Evolutionary conservation across 2,329 filamentous ascomycete genomes (phyloP), one percentile per base, ranked within the genome.

Genomic region (Hymenoscyphus repandus): DNA sequence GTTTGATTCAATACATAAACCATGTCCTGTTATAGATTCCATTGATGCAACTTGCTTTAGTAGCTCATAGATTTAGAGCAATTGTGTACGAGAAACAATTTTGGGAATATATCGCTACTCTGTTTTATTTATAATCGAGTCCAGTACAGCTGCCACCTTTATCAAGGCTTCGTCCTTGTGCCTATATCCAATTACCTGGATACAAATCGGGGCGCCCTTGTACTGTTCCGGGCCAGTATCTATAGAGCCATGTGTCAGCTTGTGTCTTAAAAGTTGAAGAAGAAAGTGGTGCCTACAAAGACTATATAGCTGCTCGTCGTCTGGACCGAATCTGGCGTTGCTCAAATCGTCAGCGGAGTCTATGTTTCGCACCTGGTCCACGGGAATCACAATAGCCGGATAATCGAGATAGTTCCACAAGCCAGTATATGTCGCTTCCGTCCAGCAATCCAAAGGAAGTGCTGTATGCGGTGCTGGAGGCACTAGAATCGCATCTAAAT

Each of bases 321-420:
- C 51, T 12, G 58, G 45, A 1, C 65, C 62, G 32, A 56, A 67
- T 37, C 59, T 61, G 1, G 61, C 62, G 22, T 61, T 60, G 22
- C 49, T 57, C 34, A 58, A 18, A 27, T 27, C 22, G 40, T 66
- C 64, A 7, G 51, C 49, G 1, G 32, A n/a, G 43, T 67, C 64
- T 7, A 46, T 39, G 1, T 62, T 57, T 40, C 40, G 54, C 31
- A 65, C 59, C 39, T 61, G 17, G 41, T 59, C 70, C 1, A 73
- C 76, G 0, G 78, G 78, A 54, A 82, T 77, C 1, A 75, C 71
- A 20, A 74, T 58, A 3, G 72, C 72, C 1, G 78, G 74, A 61
- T 78, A 79, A 57, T 82, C 76, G 6, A 82, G 68, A 47, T 80
- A 55, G 59, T 82, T 81, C 77, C 76, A 82, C 52, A 78, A 69